Percentiles rank a stretch among this genome's conserved stretches.
Evolutionary conservation across 345 rosid species (phyloP).

Genomic region (Eucalyptus albens): DNA sequence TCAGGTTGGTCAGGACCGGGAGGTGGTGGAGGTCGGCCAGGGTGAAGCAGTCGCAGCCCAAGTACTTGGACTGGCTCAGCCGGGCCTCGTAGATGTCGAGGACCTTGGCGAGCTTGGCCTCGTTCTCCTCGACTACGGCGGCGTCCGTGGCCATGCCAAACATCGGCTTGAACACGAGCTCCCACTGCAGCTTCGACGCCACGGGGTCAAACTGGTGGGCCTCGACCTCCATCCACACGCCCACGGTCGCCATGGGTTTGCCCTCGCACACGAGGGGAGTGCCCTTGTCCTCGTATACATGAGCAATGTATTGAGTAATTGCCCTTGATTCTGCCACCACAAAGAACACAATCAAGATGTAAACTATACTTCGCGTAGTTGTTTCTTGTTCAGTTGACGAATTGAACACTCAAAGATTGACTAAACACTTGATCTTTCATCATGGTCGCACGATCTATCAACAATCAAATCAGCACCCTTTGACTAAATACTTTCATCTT

Average conservation of each 20-base stretch:
- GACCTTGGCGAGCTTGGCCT: conserved; percentile 22
- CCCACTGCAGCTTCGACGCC: conserved; percentile 51
- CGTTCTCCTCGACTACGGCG: conserved; percentile 41
- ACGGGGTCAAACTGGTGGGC: conserved; percentile 42
- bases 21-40: conserved; percentile 8
- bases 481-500: neutral
- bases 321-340: conserved; percentile 74
- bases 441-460: neutral
- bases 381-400: neutral
- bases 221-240: conserved; percentile 63
- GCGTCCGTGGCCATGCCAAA: conserved; percentile 35
- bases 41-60: conserved; percentile 3
- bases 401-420: neutral
- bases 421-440: neutral
- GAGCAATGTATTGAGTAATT: conserved; percentile 45
- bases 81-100: conserved; percentile 4
- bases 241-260: conserved; percentile 9
- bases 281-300: conserved; percentile 35
- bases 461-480: neutral
- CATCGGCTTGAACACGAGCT: conserved; percentile 26
- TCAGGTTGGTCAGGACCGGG: neutral
- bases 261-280: conserved; percentile 25
- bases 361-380: neutral
- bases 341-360: neutral
- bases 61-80: conserved; percentile 2